These are phyloP conservation scores for Nemophila menziesii DNA, from an alignment of 257 asterid genomes.

Conservation along the genomic window DNA sequence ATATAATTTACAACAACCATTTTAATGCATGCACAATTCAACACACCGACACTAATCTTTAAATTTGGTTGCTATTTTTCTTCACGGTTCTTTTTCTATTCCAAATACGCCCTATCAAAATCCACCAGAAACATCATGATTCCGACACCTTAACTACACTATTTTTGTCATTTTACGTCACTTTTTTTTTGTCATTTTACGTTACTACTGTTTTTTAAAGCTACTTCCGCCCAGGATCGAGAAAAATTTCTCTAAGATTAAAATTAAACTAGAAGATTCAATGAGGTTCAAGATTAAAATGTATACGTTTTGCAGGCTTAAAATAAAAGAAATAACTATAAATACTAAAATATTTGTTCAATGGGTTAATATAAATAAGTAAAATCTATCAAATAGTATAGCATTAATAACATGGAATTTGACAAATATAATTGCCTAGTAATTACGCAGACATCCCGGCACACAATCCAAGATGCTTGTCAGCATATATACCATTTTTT, in stretches of 20 bases:
- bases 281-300: no score
- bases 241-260: no score
- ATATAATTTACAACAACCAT: not conserved
- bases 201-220: no score
- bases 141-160: not conserved
- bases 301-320: no score
- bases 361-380: no score
- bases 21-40: not conserved
- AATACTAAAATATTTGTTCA: not conserved
- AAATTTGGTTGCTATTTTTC: conserved; percentile 1
- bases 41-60: conserved; percentile 4
- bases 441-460: not conserved
- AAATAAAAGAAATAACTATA: no score
- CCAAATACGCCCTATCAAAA: not conserved
- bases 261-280: no score
- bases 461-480: not conserved
- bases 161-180: not conserved
- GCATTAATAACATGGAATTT: not conserved
- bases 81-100: not conserved
- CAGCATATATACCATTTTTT: not conserved
- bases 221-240: no score
- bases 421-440: not conserved
- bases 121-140: not conserved
- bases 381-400: not conserved
- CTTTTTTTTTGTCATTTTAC: no score